Conservation (phyloP, 163 green algal species). For the Prototheca wickerhamii region DNA sequence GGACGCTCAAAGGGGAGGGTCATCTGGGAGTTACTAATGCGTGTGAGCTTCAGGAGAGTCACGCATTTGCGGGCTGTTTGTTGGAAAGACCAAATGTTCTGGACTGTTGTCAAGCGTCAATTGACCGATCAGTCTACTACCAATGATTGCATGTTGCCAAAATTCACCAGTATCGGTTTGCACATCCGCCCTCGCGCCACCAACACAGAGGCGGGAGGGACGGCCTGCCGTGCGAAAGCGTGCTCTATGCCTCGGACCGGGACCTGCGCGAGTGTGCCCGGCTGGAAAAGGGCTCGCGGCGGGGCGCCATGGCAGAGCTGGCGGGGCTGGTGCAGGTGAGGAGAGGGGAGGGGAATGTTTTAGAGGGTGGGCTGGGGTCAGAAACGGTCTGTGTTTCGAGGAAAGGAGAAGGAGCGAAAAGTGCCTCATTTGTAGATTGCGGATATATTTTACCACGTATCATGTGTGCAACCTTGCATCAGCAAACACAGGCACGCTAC, state of each 20-base stretch:
- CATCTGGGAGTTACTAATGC: background rate
- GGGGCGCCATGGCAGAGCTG: background rate
- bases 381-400: background rate
- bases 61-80: too few relatives aligned
- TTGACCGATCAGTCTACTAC: too few relatives aligned
- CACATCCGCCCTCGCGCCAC: background rate
- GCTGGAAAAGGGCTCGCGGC: background rate
- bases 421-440: too few relatives aligned
- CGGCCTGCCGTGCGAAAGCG: slow-evolving; percentile 1
- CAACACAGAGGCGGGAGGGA: slow-evolving; percentile 11
- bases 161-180: background rate
- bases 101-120: too few relatives aligned
- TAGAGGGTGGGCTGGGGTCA: background rate
- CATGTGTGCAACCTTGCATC: background rate
- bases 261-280: slow-evolving; percentile 1
- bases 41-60: background rate
- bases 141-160: background rate
- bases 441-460: background rate
- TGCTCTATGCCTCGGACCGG: slow-evolving; percentile 9
- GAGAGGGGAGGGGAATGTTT: background rate
- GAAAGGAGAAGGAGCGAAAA: background rate
- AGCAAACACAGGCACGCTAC: background rate
- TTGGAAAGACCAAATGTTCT: too few relatives aligned
- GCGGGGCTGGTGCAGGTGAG: background rate
- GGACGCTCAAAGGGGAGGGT: background rate